Base-by-base conservation (phyloP, 148 eudicot genomes). In the Chenopodium suecicum region DNA sequence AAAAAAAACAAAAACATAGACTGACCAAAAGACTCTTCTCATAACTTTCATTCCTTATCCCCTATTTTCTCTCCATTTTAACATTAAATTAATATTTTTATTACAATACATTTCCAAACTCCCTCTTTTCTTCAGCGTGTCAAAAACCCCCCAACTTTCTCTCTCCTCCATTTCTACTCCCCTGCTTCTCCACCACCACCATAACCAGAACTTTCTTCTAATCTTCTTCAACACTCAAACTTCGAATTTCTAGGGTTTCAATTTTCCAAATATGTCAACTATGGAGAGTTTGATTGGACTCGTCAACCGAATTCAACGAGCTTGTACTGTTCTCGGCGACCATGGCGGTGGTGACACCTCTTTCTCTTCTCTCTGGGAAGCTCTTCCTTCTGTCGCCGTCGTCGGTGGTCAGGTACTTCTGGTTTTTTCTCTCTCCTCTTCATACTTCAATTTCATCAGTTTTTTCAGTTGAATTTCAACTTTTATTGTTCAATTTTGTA, bases 271-370 rank as follows among this genome's bases (percentile, higher is more conserved):
- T 37, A 90, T 89, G 96, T 89, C 94, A 47, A 92, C 90, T 56
- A 89, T 94, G 96, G 94, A 92, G 86, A 94, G 96, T 86, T 86
- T 94, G 82, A 94, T 94, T 78, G 98, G 98, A 32, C 85, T 94
- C 1, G 94, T 94, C 7, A 94, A 94, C 85, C 81, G 86, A 81
- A 94, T 94, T 76, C 98, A 94, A 78, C 75, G 91, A 82, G 98
- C 96, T 29, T 94, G 98, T 81, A 94, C 98, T 22, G 94, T 92
- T 17, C 88, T 94, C 25, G 98, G 98, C 23, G 98, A 91, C 84
- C 96, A 94, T 80, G 96, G 96, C 31, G 94, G 96, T 12, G 94
- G 90, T 74, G 94, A 92, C 70, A 73, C 88, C 84, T 8, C 86
- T 9, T 81, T 84, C 37, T 71, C 80, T 25, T 94, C 98, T 70